A percentile compares a stretch with the other conserved stretches of the same genome.
Conservation (phyloP, 352 stramenopile genomes). For the Albugo laibachii region DNA sequence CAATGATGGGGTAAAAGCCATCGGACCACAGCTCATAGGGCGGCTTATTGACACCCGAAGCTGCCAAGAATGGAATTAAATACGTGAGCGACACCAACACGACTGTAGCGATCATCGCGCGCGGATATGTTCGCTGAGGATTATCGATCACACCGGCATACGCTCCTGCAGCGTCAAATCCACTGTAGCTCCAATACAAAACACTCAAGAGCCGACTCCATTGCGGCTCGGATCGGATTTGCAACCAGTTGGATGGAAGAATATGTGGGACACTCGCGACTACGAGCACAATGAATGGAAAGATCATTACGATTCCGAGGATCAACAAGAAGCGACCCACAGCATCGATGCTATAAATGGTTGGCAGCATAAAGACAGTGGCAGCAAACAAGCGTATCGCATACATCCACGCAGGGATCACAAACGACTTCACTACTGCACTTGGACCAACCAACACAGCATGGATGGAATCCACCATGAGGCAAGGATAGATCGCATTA, state of each 20-base stretch:
- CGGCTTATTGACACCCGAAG: constrained; percentile 65
- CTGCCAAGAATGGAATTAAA: constrained; percentile 80
- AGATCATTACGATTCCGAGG: constrained; percentile 75
- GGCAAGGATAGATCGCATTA: constrained; percentile 62
- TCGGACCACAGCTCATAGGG: constrained; percentile 77
- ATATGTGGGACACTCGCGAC: constrained; percentile 35
- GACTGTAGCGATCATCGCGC: constrained; percentile 73
- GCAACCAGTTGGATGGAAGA: constrained; percentile 32
- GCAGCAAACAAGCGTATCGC: constrained; percentile 18
- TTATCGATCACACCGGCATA: constrained; percentile 86
- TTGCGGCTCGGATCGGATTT: constrained; percentile 28
- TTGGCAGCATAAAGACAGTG: constrained; percentile 44
- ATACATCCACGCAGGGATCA: constrained; percentile 35
- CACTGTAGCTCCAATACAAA: constrained; percentile 94
- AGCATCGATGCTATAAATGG: constrained; percentile 64
- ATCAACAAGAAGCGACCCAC: constrained; percentile 72
- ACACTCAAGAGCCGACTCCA: constrained; percentile 86
- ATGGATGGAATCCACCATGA: constrained; percentile 45
- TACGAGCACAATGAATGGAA: constrained; percentile 83
- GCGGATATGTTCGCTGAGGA: constrained; percentile 60
- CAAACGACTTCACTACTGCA: constrained; percentile 11
- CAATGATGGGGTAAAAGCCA: constrained; percentile 82
- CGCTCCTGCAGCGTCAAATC: constrained; percentile 82
- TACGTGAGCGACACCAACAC: constrained; percentile 74
- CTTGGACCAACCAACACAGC: constrained; percentile 15